Percentiles rank a stretch among this genome's conserved stretches.
These are phyloP conservation scores for Tarenaya hassleriana DNA, from an alignment of 345 rosid species.

Conservation along the genomic window DNA sequence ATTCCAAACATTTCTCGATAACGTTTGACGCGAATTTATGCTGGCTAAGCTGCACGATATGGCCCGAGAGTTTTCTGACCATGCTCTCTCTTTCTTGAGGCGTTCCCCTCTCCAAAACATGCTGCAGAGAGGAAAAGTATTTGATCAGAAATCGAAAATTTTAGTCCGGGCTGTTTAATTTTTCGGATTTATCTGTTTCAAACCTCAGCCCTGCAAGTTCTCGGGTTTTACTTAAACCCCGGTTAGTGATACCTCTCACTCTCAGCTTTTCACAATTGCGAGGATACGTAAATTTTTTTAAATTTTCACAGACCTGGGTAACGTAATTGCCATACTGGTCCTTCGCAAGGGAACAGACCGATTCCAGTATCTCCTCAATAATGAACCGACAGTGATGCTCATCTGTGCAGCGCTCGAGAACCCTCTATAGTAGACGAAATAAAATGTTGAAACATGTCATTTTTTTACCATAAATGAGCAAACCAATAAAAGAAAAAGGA, in stretches of 20 bases:
- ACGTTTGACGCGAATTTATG: slow-evolving; percentile 74
- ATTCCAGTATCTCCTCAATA: slow-evolving; percentile 56
- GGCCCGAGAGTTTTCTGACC: slow-evolving; percentile 47
- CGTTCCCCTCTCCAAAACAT: slow-evolving; percentile 59
- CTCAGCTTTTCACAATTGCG: too few relatives aligned
- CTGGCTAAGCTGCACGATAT: slow-evolving; percentile 54
- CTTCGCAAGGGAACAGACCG: slow-evolving; percentile 51
- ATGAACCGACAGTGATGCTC: slow-evolving; percentile 47
- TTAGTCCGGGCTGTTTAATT: too few relatives aligned
- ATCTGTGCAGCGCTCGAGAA: slow-evolving; percentile 57
- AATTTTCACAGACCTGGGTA: slow-evolving; percentile 42
- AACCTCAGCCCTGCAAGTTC: not conserved
- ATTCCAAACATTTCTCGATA: slow-evolving; percentile 58
- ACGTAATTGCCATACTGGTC: slow-evolving; percentile 79
- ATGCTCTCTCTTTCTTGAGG: slow-evolving; percentile 45
- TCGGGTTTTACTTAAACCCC: not conserved
- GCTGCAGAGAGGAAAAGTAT: slow-evolving; percentile 32
- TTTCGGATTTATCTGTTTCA: not conserved
- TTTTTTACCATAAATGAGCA: slow-evolving; percentile 11
- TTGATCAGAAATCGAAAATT: not conserved
- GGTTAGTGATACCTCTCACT: too few relatives aligned
- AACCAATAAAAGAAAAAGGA: slow-evolving; percentile 9
- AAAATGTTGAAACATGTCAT: not conserved
- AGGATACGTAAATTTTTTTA: too few relatives aligned
- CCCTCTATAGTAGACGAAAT: slow-evolving; percentile 39